These are phyloP conservation scores for Ceratonia siliqua DNA, from an alignment of 306 rosid species.

Conservation along the genomic window DNA sequence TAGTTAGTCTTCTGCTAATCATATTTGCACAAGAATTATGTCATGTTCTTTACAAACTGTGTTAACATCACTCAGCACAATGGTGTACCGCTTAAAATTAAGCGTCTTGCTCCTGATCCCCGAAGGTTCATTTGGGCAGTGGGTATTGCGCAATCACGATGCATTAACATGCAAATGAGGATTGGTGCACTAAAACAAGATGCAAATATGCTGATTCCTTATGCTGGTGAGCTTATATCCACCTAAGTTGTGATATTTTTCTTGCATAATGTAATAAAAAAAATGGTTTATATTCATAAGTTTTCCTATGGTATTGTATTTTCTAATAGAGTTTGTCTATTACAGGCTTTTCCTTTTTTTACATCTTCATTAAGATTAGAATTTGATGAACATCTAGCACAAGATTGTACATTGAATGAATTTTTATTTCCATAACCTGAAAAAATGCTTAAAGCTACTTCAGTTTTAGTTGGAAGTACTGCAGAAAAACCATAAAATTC, in stretches of 20 bases:
- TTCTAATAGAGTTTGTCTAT: not conserved
- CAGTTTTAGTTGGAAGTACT: not conserved
- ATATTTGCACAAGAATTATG: not conserved
- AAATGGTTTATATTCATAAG: not conserved
- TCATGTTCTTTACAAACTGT: constrained; percentile 27
- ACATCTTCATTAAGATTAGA: not conserved
- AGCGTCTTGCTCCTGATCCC: constrained; percentile 80
- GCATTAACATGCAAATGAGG: constrained; percentile 76
- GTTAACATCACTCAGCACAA: constrained; percentile 59
- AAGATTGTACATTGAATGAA: constrained; percentile 8
- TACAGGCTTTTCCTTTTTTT: constrained; percentile 1
- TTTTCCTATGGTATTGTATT: not conserved
- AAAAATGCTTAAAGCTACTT: not conserved
- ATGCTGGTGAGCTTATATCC: constrained; percentile 65
- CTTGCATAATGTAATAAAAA: constrained; percentile 3
- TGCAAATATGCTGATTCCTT: constrained; percentile 84
- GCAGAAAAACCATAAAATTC: not conserved
- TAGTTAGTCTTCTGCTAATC: constrained; percentile 26
- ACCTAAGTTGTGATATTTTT: not conserved
- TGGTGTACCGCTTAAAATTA: constrained; percentile 81
- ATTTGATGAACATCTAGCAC: constrained; percentile 13
- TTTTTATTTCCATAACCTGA: not conserved
- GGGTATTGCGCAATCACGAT: constrained; percentile 86
- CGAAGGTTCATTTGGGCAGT: constrained; percentile 90
- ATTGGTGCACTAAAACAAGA: constrained; percentile 80